phyloP scores from a whole-genome alignment of 371 early-diverging fungal genomes.

The Coemansia sp. region DNA sequence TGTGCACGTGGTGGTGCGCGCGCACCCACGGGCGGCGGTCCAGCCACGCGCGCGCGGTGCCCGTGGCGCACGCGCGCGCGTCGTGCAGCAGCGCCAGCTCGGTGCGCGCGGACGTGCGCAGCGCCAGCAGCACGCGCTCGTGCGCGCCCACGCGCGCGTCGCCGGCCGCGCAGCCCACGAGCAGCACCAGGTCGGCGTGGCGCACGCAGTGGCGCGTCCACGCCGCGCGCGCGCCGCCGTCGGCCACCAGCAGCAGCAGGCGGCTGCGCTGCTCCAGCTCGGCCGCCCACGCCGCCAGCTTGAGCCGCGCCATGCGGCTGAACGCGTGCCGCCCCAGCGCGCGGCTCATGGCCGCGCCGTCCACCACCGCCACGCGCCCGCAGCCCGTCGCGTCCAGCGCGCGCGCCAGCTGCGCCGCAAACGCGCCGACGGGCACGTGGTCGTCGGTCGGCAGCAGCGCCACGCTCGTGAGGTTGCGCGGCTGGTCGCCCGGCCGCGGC shows the following conservation, averaged over 20 bases:
- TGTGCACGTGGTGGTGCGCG: conserved; percentile 94
- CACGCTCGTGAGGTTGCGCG: conserved; percentile 90
- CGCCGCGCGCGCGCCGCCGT: conserved; percentile 83
- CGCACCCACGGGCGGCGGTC: conserved; percentile 93
- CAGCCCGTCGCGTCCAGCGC: conserved; percentile 69
- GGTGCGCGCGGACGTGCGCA: conserved; percentile 96
- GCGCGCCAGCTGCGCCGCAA: conserved; percentile 77
- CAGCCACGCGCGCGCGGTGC: conserved; percentile 89
- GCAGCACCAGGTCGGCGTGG: conserved; percentile 94
- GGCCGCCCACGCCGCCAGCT: conserved; percentile 87
- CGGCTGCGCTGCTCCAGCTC: conserved; percentile 89
- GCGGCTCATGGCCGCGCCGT: conserved; percentile 74
- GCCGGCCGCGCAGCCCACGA: conserved; percentile 89
- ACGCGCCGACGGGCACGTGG: conserved; percentile 83
- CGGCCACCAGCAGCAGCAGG: conserved; percentile 91
- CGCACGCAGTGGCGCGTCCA: conserved; percentile 97
- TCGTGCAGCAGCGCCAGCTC: conserved; percentile 90
- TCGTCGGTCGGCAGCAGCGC: conserved; percentile 86
- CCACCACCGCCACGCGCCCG: conserved; percentile 74
- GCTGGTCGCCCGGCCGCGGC: conserved; percentile 65
- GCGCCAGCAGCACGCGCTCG: conserved; percentile 85
- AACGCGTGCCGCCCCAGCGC: conserved; percentile 93
- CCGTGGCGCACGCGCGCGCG: conserved; percentile 72
- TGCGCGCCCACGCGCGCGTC: conserved; percentile 89
- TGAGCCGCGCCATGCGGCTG: conserved; percentile 83